Percentiles rank a stretch among this genome's conserved stretches.
These are phyloP conservation scores for Candida frijolesensis DNA, from an alignment of 1,139 yeast species.

Conservation along the genomic window DNA sequence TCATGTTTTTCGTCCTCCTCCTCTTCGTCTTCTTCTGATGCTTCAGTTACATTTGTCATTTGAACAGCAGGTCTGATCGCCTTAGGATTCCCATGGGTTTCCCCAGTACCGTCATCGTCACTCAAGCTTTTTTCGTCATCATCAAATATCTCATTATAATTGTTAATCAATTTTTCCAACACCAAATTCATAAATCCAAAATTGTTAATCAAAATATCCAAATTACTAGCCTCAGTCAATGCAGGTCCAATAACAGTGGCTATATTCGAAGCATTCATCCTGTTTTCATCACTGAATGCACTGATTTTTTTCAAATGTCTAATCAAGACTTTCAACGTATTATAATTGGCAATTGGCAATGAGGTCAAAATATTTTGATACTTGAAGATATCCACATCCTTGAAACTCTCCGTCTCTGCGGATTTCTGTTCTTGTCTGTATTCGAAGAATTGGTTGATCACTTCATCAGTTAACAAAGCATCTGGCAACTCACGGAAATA, in stretches of 20 bases:
- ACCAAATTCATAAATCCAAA: slow-evolving; percentile 60
- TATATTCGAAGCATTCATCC: slow-evolving; percentile 78
- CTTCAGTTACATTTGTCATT: neutral
- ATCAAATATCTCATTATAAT: slow-evolving; percentile 41
- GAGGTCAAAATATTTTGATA: slow-evolving; percentile 47
- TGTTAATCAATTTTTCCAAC: slow-evolving; percentile 50
- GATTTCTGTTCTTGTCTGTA: slow-evolving; percentile 33
- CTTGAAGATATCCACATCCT: slow-evolving; percentile 27
- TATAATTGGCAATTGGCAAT: slow-evolving; percentile 68
- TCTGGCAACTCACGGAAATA: slow-evolving; percentile 89
- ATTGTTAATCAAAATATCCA: slow-evolving; percentile 49
- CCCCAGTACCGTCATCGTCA: neutral
- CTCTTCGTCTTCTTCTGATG: too few relatives aligned
- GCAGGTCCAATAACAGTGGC: slow-evolving; percentile 77
- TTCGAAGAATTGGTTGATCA: slow-evolving; percentile 51
- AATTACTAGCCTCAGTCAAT: slow-evolving; percentile 57
- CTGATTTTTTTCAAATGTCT: slow-evolving; percentile 69
- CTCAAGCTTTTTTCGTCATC: neutral
- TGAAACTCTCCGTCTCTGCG: slow-evolving; percentile 20
- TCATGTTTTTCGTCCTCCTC: neutral
- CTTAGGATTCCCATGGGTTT: neutral
- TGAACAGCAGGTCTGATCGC: neutral
- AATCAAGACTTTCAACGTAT: slow-evolving; percentile 65
- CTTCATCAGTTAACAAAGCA: slow-evolving; percentile 66
- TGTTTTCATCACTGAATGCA: slow-evolving; percentile 59